A percentile compares a stretch with the other conserved stretches of the same genome.
Evolutionary conservation across 2,329 filamentous ascomycete genomes (phyloP).

Genomic region (Phyllosticta ampelicida): DNA sequence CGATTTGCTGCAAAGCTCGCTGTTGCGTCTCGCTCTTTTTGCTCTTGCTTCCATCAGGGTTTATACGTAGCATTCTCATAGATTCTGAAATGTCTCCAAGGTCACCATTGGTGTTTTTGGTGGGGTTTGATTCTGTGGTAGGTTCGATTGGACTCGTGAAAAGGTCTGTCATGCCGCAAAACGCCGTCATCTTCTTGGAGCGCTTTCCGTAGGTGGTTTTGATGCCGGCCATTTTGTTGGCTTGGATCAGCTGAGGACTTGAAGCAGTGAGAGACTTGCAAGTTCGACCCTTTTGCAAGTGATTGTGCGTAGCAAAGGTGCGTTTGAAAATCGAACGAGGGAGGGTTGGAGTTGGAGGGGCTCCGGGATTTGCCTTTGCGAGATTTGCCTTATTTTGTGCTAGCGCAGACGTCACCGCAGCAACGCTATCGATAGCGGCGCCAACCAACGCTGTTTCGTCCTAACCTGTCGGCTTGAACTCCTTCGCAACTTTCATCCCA

Average conservation of each 20-base stretch:
- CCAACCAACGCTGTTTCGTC: too few relatives aligned
- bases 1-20: not conserved
- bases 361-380: too few relatives aligned
- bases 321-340: too few relatives aligned
- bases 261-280: too few relatives aligned
- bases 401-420: too few relatives aligned
- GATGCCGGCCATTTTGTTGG: not conserved
- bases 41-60: not conserved
- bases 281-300: too few relatives aligned
- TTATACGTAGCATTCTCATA: not conserved
- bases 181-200: not conserved
- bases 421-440: too few relatives aligned
- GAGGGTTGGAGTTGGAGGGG: too few relatives aligned
- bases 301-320: too few relatives aligned
- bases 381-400: too few relatives aligned
- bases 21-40: not conserved
- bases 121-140: not conserved
- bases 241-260: not conserved
- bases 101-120: not conserved
- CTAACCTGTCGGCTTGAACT: too few relatives aligned
- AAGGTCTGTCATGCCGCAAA: not conserved
- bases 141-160: conserved; percentile 2
- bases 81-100: not conserved
- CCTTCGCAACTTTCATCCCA: too few relatives aligned
- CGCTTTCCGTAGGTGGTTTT: conserved; percentile 6